Evolutionary conservation across 768 basidiomycete genomes (phyloP).

Genomic region (Mycena galopus): DNA sequence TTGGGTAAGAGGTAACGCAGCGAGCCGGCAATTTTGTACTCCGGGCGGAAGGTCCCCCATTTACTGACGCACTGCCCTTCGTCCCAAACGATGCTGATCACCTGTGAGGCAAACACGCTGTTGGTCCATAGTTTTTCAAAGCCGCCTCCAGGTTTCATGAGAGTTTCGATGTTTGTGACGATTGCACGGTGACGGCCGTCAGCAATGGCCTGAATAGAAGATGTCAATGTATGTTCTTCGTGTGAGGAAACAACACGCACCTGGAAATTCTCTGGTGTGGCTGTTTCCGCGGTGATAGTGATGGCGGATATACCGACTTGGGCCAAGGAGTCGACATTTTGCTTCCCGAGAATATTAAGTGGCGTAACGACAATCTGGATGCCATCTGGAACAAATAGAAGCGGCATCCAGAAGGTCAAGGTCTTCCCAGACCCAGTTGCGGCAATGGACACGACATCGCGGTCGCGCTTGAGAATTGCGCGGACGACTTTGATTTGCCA

Average conservation of each 20-base stretch:
- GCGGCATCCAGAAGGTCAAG: too few species aligned
- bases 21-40: slow-evolving; percentile 1
- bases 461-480: slow-evolving; percentile 1
- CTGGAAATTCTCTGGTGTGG: too few species aligned
- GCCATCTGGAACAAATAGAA: slow-evolving; percentile 4
- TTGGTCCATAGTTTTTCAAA: neutral
- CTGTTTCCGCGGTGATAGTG: neutral
- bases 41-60: slow-evolving; percentile 5
- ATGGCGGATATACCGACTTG: slow-evolving; percentile 5
- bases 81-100: slow-evolving; percentile 13
- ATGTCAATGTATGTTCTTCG: too few species aligned
- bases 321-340: slow-evolving; percentile 7
- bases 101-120: neutral
- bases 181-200: too few species aligned
- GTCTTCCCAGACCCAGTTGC: too few species aligned
- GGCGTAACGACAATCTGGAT: slow-evolving; percentile 10
- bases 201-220: too few species aligned
- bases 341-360: slow-evolving; percentile 11
- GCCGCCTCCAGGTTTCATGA: slow-evolving; percentile 4
- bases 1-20: neutral
- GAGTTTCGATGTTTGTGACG: neutral
- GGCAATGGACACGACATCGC: slow-evolving; percentile 11
- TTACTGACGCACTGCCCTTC: slow-evolving; percentile 8
- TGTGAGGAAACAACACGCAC: too few species aligned
- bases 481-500: slow-evolving; percentile 13